These are phyloP conservation scores for Phytomonas francai DNA, from an alignment of 208 protist species.

Conservation along the genomic window DNA sequence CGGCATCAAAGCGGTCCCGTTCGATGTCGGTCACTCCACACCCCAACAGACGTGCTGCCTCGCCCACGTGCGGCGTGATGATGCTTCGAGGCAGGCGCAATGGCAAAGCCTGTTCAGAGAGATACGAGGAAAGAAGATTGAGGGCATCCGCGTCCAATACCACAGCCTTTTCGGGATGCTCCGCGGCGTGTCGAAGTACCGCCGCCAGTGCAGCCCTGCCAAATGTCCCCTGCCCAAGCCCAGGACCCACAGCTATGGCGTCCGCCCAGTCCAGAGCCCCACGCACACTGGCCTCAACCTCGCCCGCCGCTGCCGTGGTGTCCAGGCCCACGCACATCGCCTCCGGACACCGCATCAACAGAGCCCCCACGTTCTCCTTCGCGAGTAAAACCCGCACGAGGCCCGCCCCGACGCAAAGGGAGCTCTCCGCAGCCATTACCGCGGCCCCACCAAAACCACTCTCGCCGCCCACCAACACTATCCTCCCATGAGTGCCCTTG, in stretches of 20 bases:
- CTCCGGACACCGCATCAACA: conserved; percentile 73
- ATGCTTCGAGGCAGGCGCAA: conserved; percentile 35
- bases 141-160: conserved; percentile 75
- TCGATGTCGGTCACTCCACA: conserved; percentile 63
- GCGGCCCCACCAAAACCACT: conserved; percentile 62
- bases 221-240: conserved; percentile 39
- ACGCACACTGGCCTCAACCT: conserved; percentile 15
- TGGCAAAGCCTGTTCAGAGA: neutral
- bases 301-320: neutral
- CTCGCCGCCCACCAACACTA: conserved; percentile 67
- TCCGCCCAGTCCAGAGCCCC: conserved; percentile 40
- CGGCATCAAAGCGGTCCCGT: conserved; percentile 42
- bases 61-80: conserved; percentile 74
- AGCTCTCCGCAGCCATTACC: conserved; percentile 72
- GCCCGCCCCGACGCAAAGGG: conserved; percentile 43
- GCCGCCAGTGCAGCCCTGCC: conserved; percentile 16
- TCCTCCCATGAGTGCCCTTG: conserved; percentile 62
- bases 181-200: conserved; percentile 23
- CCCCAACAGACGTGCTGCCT: conserved; percentile 55
- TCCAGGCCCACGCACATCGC: conserved; percentile 37
- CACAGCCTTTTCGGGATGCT: conserved; percentile 32
- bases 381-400: conserved; percentile 61
- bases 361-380: conserved; percentile 36
- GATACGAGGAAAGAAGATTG: conserved; percentile 26
- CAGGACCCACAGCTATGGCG: conserved; percentile 58